Conservation (phyloP, 2,329 filamentous ascomycete species). For the Epichloe bromicola region DNA sequence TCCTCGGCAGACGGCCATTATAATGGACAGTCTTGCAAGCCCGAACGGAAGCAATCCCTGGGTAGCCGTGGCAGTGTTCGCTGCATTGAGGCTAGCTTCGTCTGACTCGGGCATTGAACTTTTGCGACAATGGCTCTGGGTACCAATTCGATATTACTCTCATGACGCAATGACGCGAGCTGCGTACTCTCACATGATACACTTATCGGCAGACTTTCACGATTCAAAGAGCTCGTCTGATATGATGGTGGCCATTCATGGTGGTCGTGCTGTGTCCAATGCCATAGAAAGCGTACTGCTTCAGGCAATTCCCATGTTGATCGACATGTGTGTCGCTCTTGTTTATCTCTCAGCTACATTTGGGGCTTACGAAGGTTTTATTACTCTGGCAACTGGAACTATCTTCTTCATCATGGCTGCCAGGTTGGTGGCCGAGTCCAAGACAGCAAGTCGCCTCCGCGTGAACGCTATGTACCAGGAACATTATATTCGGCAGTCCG, state of each 20-base stretch:
- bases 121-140: constrained; percentile 41
- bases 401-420: constrained; percentile 43
- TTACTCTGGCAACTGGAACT: constrained; percentile 44
- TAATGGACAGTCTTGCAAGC: constrained; percentile 51
- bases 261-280: constrained; percentile 39
- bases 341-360: constrained; percentile 46
- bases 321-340: constrained; percentile 46
- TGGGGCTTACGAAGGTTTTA: constrained; percentile 49
- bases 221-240: constrained; percentile 48
- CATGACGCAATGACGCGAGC: constrained; percentile 39
- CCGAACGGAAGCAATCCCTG: constrained; percentile 34
- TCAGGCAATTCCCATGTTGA: constrained; percentile 44
- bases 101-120: constrained; percentile 43
- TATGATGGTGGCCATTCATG: constrained; percentile 42
- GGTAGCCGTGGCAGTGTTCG: constrained; percentile 39
- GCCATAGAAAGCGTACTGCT: constrained; percentile 47
- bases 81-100: constrained; percentile 35
- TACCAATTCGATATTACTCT: constrained; percentile 45
- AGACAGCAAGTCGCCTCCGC: constrained; percentile 34
- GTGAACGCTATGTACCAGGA: constrained; percentile 42
- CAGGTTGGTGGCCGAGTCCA: constrained; percentile 36
- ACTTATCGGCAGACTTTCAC: constrained; percentile 48
- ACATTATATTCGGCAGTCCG: constrained; percentile 40
- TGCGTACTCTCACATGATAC: constrained; percentile 46
- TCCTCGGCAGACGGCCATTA: constrained; percentile 68